Conservation (phyloP, 768 basidiomycete species). For the Sistotremastrum suecicum region DNA sequence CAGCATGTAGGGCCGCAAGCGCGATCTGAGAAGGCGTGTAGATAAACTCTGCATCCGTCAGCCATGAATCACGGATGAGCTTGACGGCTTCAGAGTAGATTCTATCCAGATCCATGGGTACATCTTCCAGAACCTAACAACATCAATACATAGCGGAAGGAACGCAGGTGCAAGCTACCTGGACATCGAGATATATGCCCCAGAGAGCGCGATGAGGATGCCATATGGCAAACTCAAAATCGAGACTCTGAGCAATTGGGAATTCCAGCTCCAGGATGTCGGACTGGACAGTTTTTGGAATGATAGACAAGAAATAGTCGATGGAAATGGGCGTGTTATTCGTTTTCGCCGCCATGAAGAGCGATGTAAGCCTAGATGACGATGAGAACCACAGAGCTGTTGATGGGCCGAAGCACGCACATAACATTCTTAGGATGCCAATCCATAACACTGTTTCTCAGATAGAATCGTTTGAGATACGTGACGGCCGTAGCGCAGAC, state of each 20-base stretch:
- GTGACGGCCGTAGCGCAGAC: constrained; percentile 86
- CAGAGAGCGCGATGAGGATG: constrained; percentile 80
- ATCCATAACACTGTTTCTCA: constrained; percentile 98
- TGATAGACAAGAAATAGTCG: constrained; percentile 69
- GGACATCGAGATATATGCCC: constrained; percentile 80
- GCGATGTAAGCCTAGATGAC: constrained; percentile 67
- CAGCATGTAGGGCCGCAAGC: constrained; percentile 59
- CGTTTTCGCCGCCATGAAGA: constrained; percentile 94
- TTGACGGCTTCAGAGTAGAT: constrained; percentile 53
- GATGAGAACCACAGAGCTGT: constrained; percentile 3
- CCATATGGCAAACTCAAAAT: constrained; percentile 91
- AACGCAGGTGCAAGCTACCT: constrained; percentile 31
- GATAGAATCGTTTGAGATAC: constrained; percentile 93
- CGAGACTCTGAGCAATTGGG: constrained; percentile 84
- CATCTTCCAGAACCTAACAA: constrained; percentile 42
- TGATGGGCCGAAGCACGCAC: constrained; percentile 29
- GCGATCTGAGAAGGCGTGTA: constrained; percentile 93
- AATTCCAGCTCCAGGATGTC: constrained; percentile 94
- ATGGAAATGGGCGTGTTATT: constrained; percentile 89
- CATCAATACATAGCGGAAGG: neutral
- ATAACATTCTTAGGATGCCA: constrained; percentile 99
- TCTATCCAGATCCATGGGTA: constrained; percentile 32
- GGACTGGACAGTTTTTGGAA: constrained; percentile 64
- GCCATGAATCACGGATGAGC: constrained; percentile 62
- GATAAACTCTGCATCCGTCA: constrained; percentile 84